Conservation (phyloP, 345 rosid species). For the Gossypium australe region DNA sequence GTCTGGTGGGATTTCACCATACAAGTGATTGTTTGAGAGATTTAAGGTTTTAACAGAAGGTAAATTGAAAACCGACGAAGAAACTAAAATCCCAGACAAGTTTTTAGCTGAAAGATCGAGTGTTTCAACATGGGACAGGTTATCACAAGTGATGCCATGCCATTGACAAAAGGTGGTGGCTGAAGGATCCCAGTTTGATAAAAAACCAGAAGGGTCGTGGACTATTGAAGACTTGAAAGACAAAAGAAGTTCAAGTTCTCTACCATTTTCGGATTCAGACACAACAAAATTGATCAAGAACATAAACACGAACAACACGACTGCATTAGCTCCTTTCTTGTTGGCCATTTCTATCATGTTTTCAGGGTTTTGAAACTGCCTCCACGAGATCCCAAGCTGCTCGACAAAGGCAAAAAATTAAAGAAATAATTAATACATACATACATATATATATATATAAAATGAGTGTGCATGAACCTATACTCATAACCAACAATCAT, state of each 20-base stretch:
- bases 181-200: constrained; percentile 61
- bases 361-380: constrained; percentile 16
- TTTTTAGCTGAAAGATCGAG: constrained; percentile 56
- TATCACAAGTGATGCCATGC: constrained; percentile 63
- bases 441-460: too few relatives aligned
- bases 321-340: constrained; percentile 17
- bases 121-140: constrained; percentile 40
- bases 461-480: too few relatives aligned
- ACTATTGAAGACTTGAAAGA: constrained; percentile 59
- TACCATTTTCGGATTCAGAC: constrained; percentile 25
- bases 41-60: constrained; percentile 46
- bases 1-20: constrained; percentile 47
- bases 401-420: constrained; percentile 17
- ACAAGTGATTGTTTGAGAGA: constrained; percentile 60
- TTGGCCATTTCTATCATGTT: constrained; percentile 26
- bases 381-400: constrained; percentile 41
- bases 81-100: constrained; percentile 49
- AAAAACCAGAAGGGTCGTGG: constrained; percentile 51
- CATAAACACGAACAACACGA: constrained; percentile 23
- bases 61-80: constrained; percentile 41
- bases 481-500: not conserved
- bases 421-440: not conserved
- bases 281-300: constrained; percentile 23
- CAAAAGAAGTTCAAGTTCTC: constrained; percentile 59
- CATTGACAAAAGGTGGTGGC: constrained; percentile 50